Evolutionary conservation across 202 grass and related monocot species (phyloP).

Genomic region (Dendrocalamus latiflorus): DNA sequence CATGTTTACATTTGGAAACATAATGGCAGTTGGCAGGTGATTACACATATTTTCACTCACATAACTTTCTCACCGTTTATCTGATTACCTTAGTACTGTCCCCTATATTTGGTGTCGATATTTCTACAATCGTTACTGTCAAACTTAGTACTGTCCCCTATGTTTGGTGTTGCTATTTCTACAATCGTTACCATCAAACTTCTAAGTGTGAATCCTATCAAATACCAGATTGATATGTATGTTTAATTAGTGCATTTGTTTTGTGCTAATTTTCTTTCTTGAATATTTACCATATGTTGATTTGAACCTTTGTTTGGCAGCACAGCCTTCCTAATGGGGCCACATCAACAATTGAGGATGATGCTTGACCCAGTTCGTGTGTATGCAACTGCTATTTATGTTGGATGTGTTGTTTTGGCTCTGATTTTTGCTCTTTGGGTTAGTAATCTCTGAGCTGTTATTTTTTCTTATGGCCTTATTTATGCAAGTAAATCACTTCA

Average conservation of each 20-base stretch:
- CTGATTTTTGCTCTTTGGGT: slow-evolving; percentile 75
- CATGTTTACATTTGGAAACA: slow-evolving; percentile 85
- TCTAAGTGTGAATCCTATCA: not conserved
- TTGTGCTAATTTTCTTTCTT: not conserved
- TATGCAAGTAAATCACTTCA: not conserved
- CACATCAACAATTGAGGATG: slow-evolving; percentile 62
- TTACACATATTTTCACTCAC: slow-evolving; percentile 6
- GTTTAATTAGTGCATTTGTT: not conserved
- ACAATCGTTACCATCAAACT: not conserved
- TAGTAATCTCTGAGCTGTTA: slow-evolving; percentile 27
- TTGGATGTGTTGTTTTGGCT: slow-evolving; percentile 66
- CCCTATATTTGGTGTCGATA: not conserved
- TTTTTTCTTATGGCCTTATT: not conserved
- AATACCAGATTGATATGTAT: not conserved
- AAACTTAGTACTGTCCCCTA: not conserved
- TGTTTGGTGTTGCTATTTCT: not conserved
- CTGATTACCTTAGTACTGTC: not conserved
- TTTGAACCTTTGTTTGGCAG: slow-evolving; percentile 55
- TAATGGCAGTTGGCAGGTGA: slow-evolving; percentile 83
- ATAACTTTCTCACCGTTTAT: not conserved
- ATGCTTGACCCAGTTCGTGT: slow-evolving; percentile 80
- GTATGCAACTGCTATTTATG: slow-evolving; percentile 68
- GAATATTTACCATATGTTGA: slow-evolving; percentile 26
- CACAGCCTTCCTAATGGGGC: slow-evolving; percentile 77
- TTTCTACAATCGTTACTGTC: not conserved